Evolutionary conservation across 2,329 filamentous ascomycete species (phyloP), one percentile per base, ranked within the genome.

Genomic region (Celoporthe dispersa): DNA sequence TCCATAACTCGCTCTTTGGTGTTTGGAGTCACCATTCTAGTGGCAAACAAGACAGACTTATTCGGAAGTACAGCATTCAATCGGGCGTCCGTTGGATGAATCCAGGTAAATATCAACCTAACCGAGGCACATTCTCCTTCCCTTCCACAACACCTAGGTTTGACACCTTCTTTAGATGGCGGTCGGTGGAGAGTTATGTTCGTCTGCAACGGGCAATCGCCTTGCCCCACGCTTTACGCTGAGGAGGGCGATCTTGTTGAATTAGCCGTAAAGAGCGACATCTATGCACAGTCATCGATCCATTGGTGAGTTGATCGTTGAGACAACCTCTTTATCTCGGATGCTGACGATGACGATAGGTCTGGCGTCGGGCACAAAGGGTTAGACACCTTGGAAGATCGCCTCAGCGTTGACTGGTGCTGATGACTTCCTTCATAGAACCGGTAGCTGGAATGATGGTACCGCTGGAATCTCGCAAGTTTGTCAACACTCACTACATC

Each of bases 211-310:
- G 72, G 72, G 3, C 35, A 72, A 48, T 63, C 69, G 14, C 72
- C 72, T 12, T 73, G 72, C 33, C 72, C 72, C 3, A 72, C 68
- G 0, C 41, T 73, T 8, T 68, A 68, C 14, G 69, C 72, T 5
- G 66, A 73, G n/a, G 71, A 73, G 39, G 72, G 72, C 41, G 72
- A 73, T 51, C 59, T 73, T 57, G 69, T 73, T 31, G 67, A 72
- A n/a, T 31, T 73, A 16, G 48, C 64, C 6, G 71, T 73, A 9
- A 71, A 71, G 25, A 73, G 66, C 44, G 71, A 73, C 28, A 66
- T 68, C 16, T 73, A 72, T 35, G 66, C 68, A 11, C 72, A 73
- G 35, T 68, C 66, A 12, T 73, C 72, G 8, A 71, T 72, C n/a
- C 72, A 72, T 59, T 72, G 68, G 72, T 73, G 64, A 22, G 28